Percentiles rank a stretch among this genome's conserved stretches.
phyloP scores from a whole-genome alignment of 371 early-diverging fungal species.

The Apophysomyces trapeziformis region DNA sequence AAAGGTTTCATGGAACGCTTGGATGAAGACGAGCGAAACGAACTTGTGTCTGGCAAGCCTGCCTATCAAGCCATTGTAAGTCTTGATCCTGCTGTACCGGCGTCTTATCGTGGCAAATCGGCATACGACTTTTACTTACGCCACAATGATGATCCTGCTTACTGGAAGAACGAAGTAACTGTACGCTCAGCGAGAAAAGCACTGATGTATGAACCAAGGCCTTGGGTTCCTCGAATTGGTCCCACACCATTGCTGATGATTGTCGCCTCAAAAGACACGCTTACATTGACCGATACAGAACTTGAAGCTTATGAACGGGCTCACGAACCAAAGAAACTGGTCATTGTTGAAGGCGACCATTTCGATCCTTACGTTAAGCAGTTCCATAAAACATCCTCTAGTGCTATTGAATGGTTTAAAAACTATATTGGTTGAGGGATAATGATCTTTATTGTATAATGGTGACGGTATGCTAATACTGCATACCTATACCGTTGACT shows the following conservation, averaged over 20 bases:
- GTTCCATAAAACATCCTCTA: not conserved
- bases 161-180: conserved; percentile 2
- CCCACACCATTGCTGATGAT: not conserved
- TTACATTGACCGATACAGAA: not conserved
- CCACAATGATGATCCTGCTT: not conserved
- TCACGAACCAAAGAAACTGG: not conserved
- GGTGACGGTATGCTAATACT: too few relatives aligned
- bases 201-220: conserved; percentile 3
- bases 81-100: not conserved
- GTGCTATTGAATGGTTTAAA: not conserved
- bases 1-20: not conserved
- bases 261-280: not conserved
- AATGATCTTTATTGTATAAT: too few relatives aligned
- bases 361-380: conserved; percentile 1
- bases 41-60: not conserved
- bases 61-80: conserved; percentile 6
- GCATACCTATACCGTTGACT: too few relatives aligned
- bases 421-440: not conserved
- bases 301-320: not conserved
- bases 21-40: conserved; percentile 2
- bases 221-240: conserved; percentile 6
- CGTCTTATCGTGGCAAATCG: not conserved
- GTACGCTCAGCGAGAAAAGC: conserved; percentile 2
- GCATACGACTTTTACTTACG: conserved; percentile 8
- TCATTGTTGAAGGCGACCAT: not conserved